Evolutionary conservation across 352 stramenopile species (phyloP).

Genomic region (Lagenidium giganteum): DNA sequence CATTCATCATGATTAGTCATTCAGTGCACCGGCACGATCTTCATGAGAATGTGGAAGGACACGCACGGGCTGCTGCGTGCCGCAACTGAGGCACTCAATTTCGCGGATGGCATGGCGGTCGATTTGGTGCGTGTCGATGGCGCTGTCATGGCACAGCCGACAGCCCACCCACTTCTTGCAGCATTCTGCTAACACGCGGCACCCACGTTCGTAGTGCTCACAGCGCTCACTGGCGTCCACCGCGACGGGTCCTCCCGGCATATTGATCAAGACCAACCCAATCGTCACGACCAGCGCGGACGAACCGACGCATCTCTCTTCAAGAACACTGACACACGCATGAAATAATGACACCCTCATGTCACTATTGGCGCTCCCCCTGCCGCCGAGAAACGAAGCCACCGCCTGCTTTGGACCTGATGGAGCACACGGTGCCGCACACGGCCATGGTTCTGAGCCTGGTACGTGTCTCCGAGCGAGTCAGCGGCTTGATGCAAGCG

Average conservation of each 20-base stretch:
- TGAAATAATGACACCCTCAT: too few species aligned
- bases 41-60: neutral
- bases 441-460: too few species aligned
- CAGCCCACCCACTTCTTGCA: conserved; percentile 72
- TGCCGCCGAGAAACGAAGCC: too few species aligned
- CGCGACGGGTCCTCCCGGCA: neutral
- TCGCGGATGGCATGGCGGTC: conserved; percentile 67
- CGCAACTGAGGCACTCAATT: conserved; percentile 65
- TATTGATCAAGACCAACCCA: too few species aligned
- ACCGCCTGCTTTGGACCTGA: too few species aligned
- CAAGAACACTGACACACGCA: too few species aligned
- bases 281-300: too few species aligned
- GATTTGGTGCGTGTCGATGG: conserved; percentile 56
- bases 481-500: conserved; percentile 16
- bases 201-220: conserved; percentile 57
- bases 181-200: conserved; percentile 67
- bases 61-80: conserved; percentile 52
- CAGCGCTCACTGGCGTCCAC: conserved; percentile 18
- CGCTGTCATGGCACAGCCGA: conserved; percentile 62
- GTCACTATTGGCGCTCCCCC: too few species aligned
- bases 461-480: too few species aligned
- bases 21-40: neutral
- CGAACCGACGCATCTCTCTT: too few species aligned
- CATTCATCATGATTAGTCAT: neutral
- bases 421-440: too few species aligned